Percentiles rank a stretch among this genome's conserved stretches.
These are phyloP conservation scores for Yamadazyma atlantica DNA, from an alignment of 1,139 yeast genomes.

Conservation along the genomic window DNA sequence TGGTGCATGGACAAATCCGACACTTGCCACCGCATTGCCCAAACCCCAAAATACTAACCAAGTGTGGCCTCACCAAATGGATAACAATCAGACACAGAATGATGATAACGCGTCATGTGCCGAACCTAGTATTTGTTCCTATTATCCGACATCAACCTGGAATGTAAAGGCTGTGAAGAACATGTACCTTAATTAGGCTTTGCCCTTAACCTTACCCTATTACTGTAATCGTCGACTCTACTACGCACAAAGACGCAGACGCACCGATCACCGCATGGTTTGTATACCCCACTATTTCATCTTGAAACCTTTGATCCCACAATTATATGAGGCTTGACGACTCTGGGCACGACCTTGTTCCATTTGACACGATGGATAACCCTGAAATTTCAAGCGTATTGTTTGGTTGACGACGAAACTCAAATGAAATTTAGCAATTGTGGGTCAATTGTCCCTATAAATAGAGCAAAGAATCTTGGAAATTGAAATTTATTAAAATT, in stretches of 20 bases:
- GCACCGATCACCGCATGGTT: no score
- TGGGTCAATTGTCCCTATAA: background rate
- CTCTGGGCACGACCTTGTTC: background rate
- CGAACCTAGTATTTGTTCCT: no score
- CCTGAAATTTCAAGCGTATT: conserved; percentile 1
- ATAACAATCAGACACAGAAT: background rate
- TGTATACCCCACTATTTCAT: no score
- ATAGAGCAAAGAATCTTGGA: background rate
- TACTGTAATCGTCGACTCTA: no score
- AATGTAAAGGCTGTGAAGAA: background rate
- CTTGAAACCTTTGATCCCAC: no score
- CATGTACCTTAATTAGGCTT: background rate
- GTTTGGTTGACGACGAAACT: background rate
- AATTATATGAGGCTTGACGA: no score
- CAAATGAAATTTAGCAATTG: background rate
- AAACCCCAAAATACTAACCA: no score
- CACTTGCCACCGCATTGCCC: background rate
- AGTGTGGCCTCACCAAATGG: no score
- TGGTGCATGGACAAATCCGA: background rate
- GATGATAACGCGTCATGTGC: background rate
- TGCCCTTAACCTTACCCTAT: no score
- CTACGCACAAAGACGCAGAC: no score
- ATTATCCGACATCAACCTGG: no score
- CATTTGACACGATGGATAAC: background rate
- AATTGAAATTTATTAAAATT: background rate